These are phyloP conservation scores for Penicillium hesseltinei DNA, from an alignment of 2,329 filamentous ascomycete genomes.

Conservation along the genomic window DNA sequence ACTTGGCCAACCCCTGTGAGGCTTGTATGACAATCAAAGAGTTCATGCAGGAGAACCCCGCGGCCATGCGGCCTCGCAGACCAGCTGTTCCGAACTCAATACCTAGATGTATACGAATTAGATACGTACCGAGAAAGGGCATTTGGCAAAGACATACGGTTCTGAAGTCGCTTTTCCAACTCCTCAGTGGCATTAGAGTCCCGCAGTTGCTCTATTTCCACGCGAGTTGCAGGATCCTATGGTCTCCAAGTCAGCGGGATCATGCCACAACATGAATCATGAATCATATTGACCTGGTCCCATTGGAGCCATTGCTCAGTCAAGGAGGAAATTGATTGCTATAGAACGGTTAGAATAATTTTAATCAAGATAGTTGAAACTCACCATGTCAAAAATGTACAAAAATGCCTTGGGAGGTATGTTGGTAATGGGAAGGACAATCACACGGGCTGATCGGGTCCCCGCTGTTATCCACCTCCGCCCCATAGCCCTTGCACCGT, in stretches of 20 bases:
- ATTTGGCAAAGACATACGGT: constrained; percentile 37
- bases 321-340: constrained; percentile 42
- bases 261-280: constrained; percentile 14
- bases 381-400: constrained; percentile 24
- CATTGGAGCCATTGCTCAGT: constrained; percentile 58
- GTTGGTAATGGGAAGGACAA: constrained; percentile 8
- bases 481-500: constrained; percentile 11
- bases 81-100: constrained; percentile 64
- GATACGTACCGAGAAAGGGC: not conserved
- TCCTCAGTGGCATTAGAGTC: constrained; percentile 47
- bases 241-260: constrained; percentile 16
- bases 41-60: constrained; percentile 63
- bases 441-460: constrained; percentile 17
- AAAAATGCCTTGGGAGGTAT: not conserved
- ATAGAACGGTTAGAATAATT: constrained; percentile 6
- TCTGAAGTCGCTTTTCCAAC: constrained; percentile 53
- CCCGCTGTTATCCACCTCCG: constrained; percentile 23
- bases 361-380: not conserved
- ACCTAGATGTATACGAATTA: constrained; percentile 28
- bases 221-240: constrained; percentile 51
- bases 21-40: constrained; percentile 61
- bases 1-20: constrained; percentile 63
- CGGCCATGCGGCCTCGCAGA: constrained; percentile 63
- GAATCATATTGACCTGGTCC: constrained; percentile 45
- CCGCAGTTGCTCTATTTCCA: constrained; percentile 55